These are phyloP conservation scores for Ceratobasidium sp. DNA, from an alignment of 1,284 basidiomycete genomes.

Conservation along the genomic window DNA sequence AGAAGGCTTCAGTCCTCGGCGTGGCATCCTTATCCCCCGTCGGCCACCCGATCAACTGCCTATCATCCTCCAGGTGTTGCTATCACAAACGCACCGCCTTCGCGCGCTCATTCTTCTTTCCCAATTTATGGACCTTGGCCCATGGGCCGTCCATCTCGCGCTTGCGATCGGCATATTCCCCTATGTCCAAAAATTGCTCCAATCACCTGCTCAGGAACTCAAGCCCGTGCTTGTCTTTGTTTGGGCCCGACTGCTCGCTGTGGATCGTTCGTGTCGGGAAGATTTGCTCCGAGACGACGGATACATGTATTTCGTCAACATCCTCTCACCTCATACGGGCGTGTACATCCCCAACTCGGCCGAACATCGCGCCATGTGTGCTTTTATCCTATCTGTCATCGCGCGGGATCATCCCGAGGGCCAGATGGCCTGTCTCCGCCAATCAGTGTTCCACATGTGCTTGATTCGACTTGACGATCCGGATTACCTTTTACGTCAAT, in stretches of 20 bases:
- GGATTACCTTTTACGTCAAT: constrained; percentile 92
- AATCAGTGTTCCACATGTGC: constrained; percentile 90
- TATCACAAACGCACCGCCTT: constrained; percentile 95
- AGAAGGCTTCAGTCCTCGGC: constrained; percentile 24
- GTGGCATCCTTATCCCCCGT: constrained; percentile 59
- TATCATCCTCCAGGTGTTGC: constrained; percentile 94
- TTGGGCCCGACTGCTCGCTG: constrained; percentile 96
- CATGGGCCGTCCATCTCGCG: constrained; percentile 97
- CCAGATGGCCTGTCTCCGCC: constrained; percentile 85
- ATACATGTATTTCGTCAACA: constrained; percentile 87
- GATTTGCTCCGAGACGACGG: constrained; percentile 88
- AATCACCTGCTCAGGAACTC: constrained; percentile 92
- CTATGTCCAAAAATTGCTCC: constrained; percentile 95
- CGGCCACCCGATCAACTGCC: constrained; percentile 96
- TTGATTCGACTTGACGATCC: constrained; percentile 82
- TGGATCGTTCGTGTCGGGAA: constrained; percentile 90
- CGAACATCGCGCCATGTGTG: constrained; percentile 99
- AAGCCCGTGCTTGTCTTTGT: constrained; percentile 99
- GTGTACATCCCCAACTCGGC: constrained; percentile 84
- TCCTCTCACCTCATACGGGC: constrained; percentile 67
- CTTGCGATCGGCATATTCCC: constrained; percentile 99
- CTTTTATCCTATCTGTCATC: constrained; percentile 94
- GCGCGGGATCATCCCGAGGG: constrained; percentile 88
- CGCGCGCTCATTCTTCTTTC: constrained; percentile 96
- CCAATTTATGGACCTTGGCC: constrained; percentile 96